phyloP scores from a whole-genome alignment of 371 early-diverging fungal species.

The Rhizopus sp. region DNA sequence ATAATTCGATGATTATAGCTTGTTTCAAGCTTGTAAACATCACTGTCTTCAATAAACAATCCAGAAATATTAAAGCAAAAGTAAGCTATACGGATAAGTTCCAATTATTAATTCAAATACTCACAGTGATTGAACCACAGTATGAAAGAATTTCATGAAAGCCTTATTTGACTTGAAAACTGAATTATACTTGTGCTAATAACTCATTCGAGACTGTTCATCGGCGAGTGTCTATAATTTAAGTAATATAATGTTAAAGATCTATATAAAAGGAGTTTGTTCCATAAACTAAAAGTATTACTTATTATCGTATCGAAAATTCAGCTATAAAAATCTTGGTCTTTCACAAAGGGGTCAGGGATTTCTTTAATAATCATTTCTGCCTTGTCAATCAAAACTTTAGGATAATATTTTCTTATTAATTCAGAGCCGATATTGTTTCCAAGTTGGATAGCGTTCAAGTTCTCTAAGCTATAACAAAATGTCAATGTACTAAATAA shows the following conservation, averaged over 20 bases:
- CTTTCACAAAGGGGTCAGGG: slow-evolving; percentile 10
- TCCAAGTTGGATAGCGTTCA: slow-evolving; percentile 7
- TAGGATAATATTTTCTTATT: slow-evolving; percentile 12
- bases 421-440: slow-evolving; percentile 12
- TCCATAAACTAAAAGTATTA: slow-evolving; percentile 11
- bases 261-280: slow-evolving; percentile 10
- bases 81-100: slow-evolving; percentile 17
- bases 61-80: slow-evolving; percentile 13
- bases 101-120: slow-evolving; percentile 15
- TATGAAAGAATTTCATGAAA: slow-evolving; percentile 16
- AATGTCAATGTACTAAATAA: slow-evolving; percentile 12
- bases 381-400: slow-evolving; percentile 13
- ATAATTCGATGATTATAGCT: slow-evolving; percentile 15
- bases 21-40: slow-evolving; percentile 17
- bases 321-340: slow-evolving; percentile 11
- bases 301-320: slow-evolving; percentile 11
- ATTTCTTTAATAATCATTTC: slow-evolving; percentile 10
- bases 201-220: slow-evolving; percentile 13
- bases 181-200: slow-evolving; percentile 13
- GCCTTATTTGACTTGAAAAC: slow-evolving; percentile 18
- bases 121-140: slow-evolving; percentile 13
- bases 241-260: slow-evolving; percentile 13
- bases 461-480: slow-evolving; percentile 17
- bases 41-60: slow-evolving; percentile 14
- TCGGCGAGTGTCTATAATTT: slow-evolving; percentile 12